Evolutionary conservation across 2,329 filamentous ascomycete genomes (phyloP).

Genomic region (Lachnellula arida): DNA sequence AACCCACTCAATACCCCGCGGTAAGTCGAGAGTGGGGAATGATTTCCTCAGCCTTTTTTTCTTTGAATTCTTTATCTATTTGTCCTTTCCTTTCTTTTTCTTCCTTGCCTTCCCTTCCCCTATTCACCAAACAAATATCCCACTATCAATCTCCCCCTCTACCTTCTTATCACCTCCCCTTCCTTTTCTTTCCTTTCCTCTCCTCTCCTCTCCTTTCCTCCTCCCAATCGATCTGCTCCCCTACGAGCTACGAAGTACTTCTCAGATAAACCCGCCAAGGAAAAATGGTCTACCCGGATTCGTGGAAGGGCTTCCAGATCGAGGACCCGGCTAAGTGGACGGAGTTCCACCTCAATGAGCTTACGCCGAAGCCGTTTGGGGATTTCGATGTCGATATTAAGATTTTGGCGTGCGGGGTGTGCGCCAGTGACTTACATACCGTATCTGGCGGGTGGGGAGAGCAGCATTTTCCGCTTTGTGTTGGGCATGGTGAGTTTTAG

Average conservation of each 20-base stretch:
- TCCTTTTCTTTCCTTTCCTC: too few relatives aligned
- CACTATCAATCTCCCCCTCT: neutral
- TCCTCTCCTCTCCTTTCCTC: neutral
- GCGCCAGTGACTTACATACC: constrained; percentile 68
- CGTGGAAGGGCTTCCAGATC: constrained; percentile 59
- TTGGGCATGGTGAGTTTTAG: constrained; percentile 41
- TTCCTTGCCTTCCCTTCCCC: neutral
- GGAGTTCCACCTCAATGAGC: constrained; percentile 44
- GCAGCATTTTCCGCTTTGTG: constrained; percentile 46
- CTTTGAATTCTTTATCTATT: neutral
- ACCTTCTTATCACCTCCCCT: neutral
- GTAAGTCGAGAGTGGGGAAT: neutral
- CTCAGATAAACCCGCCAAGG: neutral
- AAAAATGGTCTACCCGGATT: constrained; percentile 45
- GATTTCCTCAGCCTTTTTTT: neutral
- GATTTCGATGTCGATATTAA: constrained; percentile 85
- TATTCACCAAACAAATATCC: neutral
- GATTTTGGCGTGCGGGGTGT: constrained; percentile 76
- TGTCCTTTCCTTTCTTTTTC: neutral
- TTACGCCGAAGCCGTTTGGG: constrained; percentile 79
- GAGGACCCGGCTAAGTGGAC: constrained; percentile 28
- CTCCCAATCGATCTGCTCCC: neutral
- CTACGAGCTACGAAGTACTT: neutral
- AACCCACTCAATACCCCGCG: constrained; percentile 6
- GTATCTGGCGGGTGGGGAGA: constrained; percentile 55